Base-by-base conservation (phyloP, 225 moss, liverwort and hornwort genomes). In the Sphagnum tenellum region DNA sequence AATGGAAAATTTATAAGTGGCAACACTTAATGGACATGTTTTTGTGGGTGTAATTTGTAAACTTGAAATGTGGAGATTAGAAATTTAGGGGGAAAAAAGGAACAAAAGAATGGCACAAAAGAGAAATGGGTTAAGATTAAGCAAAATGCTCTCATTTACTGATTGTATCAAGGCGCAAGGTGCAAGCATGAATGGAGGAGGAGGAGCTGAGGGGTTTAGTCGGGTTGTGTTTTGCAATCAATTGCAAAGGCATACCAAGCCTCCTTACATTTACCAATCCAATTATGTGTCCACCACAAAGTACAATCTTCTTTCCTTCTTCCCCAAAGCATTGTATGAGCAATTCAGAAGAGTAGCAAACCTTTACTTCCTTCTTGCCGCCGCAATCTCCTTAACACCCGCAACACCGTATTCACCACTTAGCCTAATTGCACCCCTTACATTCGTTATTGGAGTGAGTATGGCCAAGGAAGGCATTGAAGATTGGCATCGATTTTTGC, bases 391-490 rank as follows among this genome's bases (percentile, higher is more conserved):
- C 61, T 75, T 87, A 47, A 82, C 82, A 11, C 65, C 73, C 5
- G 80, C 80, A 4, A 70, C 76, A 47, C 86, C 80, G 49, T 87
- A 73, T 49, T 56, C 77, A 11, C 14, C 82, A 4, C 46, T 69
- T 46, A 83, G 82, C 76, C 63, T 83, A 67, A 98, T 98, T 72
- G 88, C 89, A 51, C 96, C 96, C 5, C 89, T 98, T 60, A 85
- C 87, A 70, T 92, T 98, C 66, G 96, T 98, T 46, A 89, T 98
- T 9, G 96, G 96, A 14, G 96, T 98, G 70, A 90, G 90, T 73
- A 93, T 98, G 90, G 75, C 73, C 70, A 98, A 98, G 76, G 96
- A 98, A 63, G 96, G 90, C 14, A 73, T 93, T 4, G 96, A 98
- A 80, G 96, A 98, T 66, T 98, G 67, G 78, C 92, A 88, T 61